Evolutionary conservation across 305 asterid species (phyloP), one percentile per base, ranked within the genome.

Genomic region (Andrographis paniculata): DNA sequence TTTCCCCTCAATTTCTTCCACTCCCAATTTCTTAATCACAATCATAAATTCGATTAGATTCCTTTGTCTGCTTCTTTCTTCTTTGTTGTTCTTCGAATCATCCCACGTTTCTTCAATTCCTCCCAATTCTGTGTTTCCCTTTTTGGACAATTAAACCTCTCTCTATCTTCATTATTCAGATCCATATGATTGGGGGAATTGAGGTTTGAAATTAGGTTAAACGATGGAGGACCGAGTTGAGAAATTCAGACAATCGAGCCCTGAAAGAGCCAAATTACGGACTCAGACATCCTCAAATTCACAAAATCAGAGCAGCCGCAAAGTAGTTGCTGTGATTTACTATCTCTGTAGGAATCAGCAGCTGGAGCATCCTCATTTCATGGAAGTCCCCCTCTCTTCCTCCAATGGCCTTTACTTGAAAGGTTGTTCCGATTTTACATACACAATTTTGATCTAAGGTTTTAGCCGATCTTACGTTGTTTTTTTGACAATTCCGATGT

Each of bases 291-390:
- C 79, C 4, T 74, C 83, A 0, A 78, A 67, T n/a, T n/a, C n/a
- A 50, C 67, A 75, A 2, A 33, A 56, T 45, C 59, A 48, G 36
- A 53, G 46, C 28, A 60, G 58, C n/a, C 56, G 39, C 14, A 46
- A 31, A 6, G 77, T 63, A 63, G 87, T 80, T n/a, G 65, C 83
- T 5, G 86, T 87, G 27, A 80, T 87, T 39, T 87, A 87, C 63
- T 87, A 87, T 50, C 72, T 87, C 5, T 78, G 93, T 56, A 62
- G 84, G 65, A 80, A 84, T 65, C 64, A 80, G 24, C 96, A 83
- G 59, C 79, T 87, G 11, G 96, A 84, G 67, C 96, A 84, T 61
- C 96, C 96, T 6, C 96, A 87, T 60, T 87, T 87, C 69, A 80
- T 87, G 75, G 93, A 87, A 72, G 91, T 87, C 15, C 72, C 85